Conservation (phyloP, 2,329 filamentous ascomycete species). For the Ophiostoma sp. region DNA sequence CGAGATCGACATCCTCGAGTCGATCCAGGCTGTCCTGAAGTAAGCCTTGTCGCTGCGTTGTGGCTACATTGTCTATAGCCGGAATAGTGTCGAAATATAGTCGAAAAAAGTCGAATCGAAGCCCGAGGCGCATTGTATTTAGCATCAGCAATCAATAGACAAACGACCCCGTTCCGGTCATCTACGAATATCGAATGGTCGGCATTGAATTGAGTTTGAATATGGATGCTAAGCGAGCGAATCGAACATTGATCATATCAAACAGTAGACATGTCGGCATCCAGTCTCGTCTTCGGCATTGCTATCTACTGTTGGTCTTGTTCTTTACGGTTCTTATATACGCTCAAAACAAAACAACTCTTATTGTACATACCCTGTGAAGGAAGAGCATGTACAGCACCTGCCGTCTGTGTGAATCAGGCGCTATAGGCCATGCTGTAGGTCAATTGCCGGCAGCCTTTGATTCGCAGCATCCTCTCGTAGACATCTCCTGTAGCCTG, state of each 20-base stretch:
- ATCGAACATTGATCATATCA: no score
- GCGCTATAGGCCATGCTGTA: not conserved
- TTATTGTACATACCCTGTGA: not conserved
- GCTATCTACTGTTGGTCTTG: not conserved
- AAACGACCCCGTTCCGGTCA: not conserved
- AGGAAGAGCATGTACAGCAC: no score
- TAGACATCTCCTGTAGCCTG: not conserved
- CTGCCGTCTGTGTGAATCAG: no score
- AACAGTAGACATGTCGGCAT: no score
- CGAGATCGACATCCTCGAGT: conserved; percentile 92
- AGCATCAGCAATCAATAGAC: not conserved
- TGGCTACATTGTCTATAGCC: not conserved
- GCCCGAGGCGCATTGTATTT: not conserved
- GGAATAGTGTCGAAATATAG: no score
- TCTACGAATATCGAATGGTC: not conserved
- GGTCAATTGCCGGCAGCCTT: not conserved
- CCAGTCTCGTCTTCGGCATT: not conserved
- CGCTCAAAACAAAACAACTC: conserved; percentile 8
- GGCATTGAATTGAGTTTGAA: not conserved
- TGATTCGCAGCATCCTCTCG: not conserved
- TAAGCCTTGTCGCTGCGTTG: conserved; percentile 41
- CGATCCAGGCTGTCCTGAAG: conserved; percentile 73
- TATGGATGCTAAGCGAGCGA: not conserved
- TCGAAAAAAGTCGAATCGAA: no score
- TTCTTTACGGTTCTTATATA: not conserved